Conservation (phyloP, 306 rosid genomes). For the Lathyrus aphaca region DNA sequence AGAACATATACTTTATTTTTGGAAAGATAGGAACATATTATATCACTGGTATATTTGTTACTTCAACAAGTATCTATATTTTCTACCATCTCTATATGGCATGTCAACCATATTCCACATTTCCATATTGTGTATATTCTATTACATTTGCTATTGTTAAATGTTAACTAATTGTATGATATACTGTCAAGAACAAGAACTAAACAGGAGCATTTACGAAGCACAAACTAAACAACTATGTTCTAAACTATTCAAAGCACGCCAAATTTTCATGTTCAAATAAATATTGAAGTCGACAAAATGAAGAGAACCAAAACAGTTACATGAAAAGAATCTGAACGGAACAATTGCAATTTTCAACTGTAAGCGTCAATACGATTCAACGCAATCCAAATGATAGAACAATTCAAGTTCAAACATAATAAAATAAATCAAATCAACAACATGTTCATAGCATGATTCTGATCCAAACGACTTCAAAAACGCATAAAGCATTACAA, state of each 20-base stretch:
- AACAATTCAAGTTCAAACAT: conserved; percentile 14
- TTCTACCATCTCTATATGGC: no score
- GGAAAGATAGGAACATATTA: no score
- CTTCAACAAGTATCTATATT: no score
- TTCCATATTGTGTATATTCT: no score
- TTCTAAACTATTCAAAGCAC: background rate
- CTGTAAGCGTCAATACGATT: background rate
- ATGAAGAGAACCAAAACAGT: background rate
- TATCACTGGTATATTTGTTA: no score
- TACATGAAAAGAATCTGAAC: background rate
- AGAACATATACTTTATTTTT: no score
- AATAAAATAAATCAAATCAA: background rate
- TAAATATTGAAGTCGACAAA: background rate
- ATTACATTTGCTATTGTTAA: no score
- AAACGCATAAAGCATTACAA: background rate
- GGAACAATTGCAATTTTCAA: background rate
- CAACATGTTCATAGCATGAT: background rate
- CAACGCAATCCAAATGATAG: conserved; percentile 39
- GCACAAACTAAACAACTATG: background rate
- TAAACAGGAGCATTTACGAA: no score
- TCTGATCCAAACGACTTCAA: background rate
- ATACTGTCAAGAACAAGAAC: no score
- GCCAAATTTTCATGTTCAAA: background rate
- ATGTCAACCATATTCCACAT: no score
- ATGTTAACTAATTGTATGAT: no score